Evolutionary conservation across 768 basidiomycete species (phyloP), one percentile per base, ranked within the genome.

Genomic region (Grammothele lineata): DNA sequence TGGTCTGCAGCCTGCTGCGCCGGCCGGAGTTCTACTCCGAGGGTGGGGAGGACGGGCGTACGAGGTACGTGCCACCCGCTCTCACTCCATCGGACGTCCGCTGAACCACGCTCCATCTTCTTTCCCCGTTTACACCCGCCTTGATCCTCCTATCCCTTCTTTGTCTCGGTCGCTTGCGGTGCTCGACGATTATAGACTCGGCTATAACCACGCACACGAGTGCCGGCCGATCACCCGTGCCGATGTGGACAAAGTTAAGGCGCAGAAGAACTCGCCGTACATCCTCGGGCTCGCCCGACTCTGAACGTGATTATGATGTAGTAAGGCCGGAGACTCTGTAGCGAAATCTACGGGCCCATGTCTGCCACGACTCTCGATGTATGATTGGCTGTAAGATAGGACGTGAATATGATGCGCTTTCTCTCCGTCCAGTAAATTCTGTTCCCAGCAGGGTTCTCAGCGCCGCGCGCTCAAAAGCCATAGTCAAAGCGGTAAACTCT

Each of bases 171-270:
- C 24, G 11, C 0, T 32, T 3, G 8, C 39, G 10, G 23, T 17
- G 24, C 7, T 18, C 27, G n/a, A 14, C 27, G 27, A 14, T 30
- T 30, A 14, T 45, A 86, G 89, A 47, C 57, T 92, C 40, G 89
- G 90, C 9, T 92, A 92, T 60, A 87, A 91, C 57, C 87, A 91
- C 54, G 90, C 76, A 3, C 73, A 76, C 51, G 80, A 85, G 59
- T 83, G 78, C 56, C 76, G 76, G 12, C 71, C 76, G 0, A 64
- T 90, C 24, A 83, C 83, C 3, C 67, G 70, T 57, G 67, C 65
- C 0, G 87, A 92, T 50, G 72, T 92, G 3, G 73, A 86, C 59
- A 88, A 82, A 66, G 87, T 87, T 53, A 89, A 85, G 67, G 81
- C 87, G 26, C 80, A 71, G 67, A 71, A 77, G 34, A 69, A 71